Base-by-base conservation (phyloP, 805 yeast species). In the Teunomyces panamensis region DNA sequence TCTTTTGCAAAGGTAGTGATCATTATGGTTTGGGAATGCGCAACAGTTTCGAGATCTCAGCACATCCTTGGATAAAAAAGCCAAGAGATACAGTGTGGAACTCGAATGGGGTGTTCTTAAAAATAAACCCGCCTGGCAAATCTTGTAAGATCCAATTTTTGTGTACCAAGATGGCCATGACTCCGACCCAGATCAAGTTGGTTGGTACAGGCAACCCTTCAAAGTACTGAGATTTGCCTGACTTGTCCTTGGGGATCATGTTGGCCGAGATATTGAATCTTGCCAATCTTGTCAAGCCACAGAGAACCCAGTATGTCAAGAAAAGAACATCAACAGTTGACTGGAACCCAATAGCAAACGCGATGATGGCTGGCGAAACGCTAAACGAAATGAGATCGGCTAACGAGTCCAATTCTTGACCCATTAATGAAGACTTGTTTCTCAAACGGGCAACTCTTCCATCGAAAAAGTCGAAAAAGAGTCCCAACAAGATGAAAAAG, bases 181-280 rank as follows among this genome's bases (percentile, higher is more conserved):
- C 61, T 1, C 72, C 73, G 13, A 94, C 96, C 64, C 92, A 75
- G 43, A 78, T 71, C 55, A 94, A 74, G 33, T 95, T 84, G 2
- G 96, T 83, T 47, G 99, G 99, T 55, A 94, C 90, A 9, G 99
- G 99, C 45, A 94, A 79, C 3, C 99, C 99, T 73, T 94, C 99
- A 66, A 94, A 94, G 70, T 83, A 92, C 63, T 87, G 84, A 30
- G 94, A 81, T 70, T 91, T 91, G 14, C 99, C 99, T 14, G 78
- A 67, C 46, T 78, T 72, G 65, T 91, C 97, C 69, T 92, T 92
- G 44, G 99, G 98, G 49, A 94, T 80, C 51, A 89, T 87, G 43
- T 91, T 85, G 5, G 94, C 96, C 1, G 97, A 89, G 45, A 94
- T 96, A 60, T 94, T 94, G 70, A 90, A 94, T 64, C 99, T 80